Evolutionary conservation across 2,329 filamentous ascomycete species (phyloP), one percentile per base, ranked within the genome.

Genomic region (Ceratocystis variospora): DNA sequence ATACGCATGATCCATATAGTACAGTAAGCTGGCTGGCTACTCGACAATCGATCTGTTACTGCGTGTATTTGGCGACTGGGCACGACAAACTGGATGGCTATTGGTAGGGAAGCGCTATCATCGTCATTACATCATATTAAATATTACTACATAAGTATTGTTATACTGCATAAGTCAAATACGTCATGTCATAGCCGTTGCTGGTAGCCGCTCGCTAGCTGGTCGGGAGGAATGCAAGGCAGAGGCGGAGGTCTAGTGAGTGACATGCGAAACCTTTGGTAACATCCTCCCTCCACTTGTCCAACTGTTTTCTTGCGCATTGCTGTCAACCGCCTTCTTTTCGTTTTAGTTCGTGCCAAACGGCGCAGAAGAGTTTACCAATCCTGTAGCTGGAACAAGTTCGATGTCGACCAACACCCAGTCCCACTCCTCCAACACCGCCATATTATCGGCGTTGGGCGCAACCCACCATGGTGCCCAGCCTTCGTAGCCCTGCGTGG

Each of bases 391-490:
- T 48, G 62, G 59, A 2, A 68, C 53, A 63, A 68, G 55, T 63
- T 68, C 66, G 7, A 68, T 44, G 41, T 68, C 55, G 3, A 65
- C 48, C 12, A 63, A 19, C 12, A 68, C 66, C 22, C 41, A 68
- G 4, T 68, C 66, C 66, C 63, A 65, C 48, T 17, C 22, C 7
- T 45, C 50, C 33, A 68, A 44, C n/a, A 59, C 37, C 0, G 25
- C 48, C 63, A 33, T 57, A 5, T 65, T 63, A 1, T 46, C 63
- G 12, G 19, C 63, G 1, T 28, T 63, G 22, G 61, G 59, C 10
- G 50, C 57, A 5, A 68, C 66, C 66, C 66, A 68, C 66, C 66
- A 68, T 61, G 66, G 66, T 25, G 59, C 66, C 66, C 66, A 68
- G 37, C 59, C 66, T n/a, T 61, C 46, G 19, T 48, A 65, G 28